Evolutionary conservation across 1,284 basidiomycete species (phyloP).

Genomic region (Ceratobasidium sp.): DNA sequence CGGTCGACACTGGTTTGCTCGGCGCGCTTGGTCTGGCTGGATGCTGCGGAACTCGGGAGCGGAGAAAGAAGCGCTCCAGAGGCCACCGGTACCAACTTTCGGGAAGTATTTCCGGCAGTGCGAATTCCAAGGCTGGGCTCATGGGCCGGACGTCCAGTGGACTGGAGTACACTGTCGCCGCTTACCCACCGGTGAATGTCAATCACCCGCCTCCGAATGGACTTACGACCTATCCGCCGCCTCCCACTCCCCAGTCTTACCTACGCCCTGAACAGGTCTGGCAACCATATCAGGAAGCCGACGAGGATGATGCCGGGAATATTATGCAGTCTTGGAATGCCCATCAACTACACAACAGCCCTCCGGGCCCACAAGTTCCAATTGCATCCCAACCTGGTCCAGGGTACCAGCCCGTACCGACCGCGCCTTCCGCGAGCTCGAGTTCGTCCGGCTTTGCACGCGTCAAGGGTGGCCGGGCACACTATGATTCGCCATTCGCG

Average conservation of each 20-base stretch:
- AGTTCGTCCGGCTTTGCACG: conserved; percentile 65
- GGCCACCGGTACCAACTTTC: conserved; percentile 38
- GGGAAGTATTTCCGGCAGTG: conserved; percentile 43
- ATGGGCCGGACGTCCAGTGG: conserved; percentile 38
- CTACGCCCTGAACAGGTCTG: conserved; percentile 77
- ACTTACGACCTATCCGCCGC: conserved; percentile 1
- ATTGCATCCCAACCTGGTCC: conserved; percentile 44
- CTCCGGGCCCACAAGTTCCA: conserved; percentile 48
- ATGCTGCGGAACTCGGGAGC: conserved; percentile 65
- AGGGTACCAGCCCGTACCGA: conserved; percentile 36
- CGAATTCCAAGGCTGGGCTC: conserved; percentile 40
- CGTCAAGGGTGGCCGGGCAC: conserved; percentile 77
- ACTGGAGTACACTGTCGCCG: background rate
- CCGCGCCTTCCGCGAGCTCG: conserved; percentile 53
- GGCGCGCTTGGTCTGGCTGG: conserved; percentile 78
- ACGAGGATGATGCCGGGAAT: conserved; percentile 75
- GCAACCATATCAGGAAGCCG: conserved; percentile 76
- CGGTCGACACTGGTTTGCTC: conserved; percentile 83
- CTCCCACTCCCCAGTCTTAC: conserved; percentile 59
- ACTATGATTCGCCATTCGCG: conserved; percentile 78
- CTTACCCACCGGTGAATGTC: background rate
- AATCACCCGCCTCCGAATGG: conserved; percentile 10
- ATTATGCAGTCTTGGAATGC: conserved; percentile 84
- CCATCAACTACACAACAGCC: conserved; percentile 62
- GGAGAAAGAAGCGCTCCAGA: conserved; percentile 51